phyloP scores from a whole-genome alignment of 805 yeast species.

The Monosporozyma solicola region DNA sequence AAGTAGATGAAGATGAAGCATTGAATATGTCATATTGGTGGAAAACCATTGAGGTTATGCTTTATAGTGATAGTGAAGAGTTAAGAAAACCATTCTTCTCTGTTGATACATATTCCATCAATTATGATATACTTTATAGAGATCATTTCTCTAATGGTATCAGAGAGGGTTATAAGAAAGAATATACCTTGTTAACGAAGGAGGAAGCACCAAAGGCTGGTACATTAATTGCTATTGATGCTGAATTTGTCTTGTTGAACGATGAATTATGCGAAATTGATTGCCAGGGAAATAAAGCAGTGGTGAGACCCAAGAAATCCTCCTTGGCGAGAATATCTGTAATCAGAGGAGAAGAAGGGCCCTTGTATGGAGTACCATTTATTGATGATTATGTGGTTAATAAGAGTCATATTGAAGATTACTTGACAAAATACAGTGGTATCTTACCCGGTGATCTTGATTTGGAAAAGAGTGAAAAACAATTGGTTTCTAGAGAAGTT shows the following conservation, averaged over 20 bases:
- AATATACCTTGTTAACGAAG: conserved; percentile 57
- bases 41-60: conserved; percentile 71
- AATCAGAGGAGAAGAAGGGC: conserved; percentile 60
- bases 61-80: conserved; percentile 49
- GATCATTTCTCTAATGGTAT: conserved; percentile 67
- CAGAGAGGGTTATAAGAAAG: conserved; percentile 47
- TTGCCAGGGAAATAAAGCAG: conserved; percentile 57
- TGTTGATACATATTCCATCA: conserved; percentile 43
- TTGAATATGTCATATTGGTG: conserved; percentile 62
- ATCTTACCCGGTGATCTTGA: conserved; percentile 87
- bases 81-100: conserved; percentile 37
- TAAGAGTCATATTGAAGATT: conserved; percentile 63
- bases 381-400: conserved; percentile 89
- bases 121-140: conserved; percentile 58
- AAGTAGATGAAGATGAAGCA: conserved; percentile 68
- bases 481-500: conserved; percentile 69
- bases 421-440: conserved; percentile 88
- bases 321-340: conserved; percentile 88
- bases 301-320: conserved; percentile 65
- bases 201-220: conserved; percentile 71
- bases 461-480: conserved; percentile 51
- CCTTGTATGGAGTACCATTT: conserved; percentile 62
- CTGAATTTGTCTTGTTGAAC: conserved; percentile 81
- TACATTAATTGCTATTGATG: conserved; percentile 83
- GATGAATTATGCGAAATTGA: conserved; percentile 74